Conservation (phyloP, 2,329 filamentous ascomycete species). For the Incumbomyces delicatus region DNA sequence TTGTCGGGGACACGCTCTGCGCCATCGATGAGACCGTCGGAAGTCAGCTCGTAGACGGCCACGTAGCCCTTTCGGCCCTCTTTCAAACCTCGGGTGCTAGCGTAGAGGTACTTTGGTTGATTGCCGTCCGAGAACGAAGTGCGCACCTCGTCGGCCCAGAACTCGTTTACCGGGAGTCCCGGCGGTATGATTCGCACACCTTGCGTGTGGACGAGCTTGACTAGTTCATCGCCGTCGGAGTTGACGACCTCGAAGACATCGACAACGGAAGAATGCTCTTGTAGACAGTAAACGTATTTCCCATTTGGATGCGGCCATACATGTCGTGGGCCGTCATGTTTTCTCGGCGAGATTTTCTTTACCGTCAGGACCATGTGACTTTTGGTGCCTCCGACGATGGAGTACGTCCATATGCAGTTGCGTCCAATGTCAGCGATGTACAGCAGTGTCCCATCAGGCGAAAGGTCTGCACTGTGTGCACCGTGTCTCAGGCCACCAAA, state of each 20-base stretch:
- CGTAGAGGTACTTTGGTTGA: constrained; percentile 18
- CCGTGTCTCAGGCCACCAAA: constrained; percentile 22
- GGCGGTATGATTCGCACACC: constrained; percentile 18
- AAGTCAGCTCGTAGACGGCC: constrained; percentile 16
- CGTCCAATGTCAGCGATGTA: constrained; percentile 24
- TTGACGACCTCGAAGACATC: constrained; percentile 18
- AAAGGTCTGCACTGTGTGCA: constrained; percentile 22
- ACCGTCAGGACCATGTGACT: constrained; percentile 12
- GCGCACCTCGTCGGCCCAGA: constrained; percentile 22
- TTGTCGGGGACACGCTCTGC: neutral
- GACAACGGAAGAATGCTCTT: constrained; percentile 20
- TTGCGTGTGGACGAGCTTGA: constrained; percentile 15
- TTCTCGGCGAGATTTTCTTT: constrained; percentile 18
- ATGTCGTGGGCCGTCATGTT: constrained; percentile 19
- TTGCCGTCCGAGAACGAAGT: constrained; percentile 13
- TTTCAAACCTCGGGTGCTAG: constrained; percentile 17
- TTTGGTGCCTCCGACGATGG: constrained; percentile 7
- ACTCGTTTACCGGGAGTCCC: constrained; percentile 9
- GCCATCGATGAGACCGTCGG: constrained; percentile 12
- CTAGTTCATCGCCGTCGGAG: neutral
- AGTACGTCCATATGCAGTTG: constrained; percentile 21
- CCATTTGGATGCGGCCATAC: constrained; percentile 20
- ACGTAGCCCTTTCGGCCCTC: constrained; percentile 16
- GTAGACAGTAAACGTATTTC: constrained; percentile 17
- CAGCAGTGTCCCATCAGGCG: constrained; percentile 17